Base-by-base conservation (phyloP, 306 rosid species). In the Vicia villosa region DNA sequence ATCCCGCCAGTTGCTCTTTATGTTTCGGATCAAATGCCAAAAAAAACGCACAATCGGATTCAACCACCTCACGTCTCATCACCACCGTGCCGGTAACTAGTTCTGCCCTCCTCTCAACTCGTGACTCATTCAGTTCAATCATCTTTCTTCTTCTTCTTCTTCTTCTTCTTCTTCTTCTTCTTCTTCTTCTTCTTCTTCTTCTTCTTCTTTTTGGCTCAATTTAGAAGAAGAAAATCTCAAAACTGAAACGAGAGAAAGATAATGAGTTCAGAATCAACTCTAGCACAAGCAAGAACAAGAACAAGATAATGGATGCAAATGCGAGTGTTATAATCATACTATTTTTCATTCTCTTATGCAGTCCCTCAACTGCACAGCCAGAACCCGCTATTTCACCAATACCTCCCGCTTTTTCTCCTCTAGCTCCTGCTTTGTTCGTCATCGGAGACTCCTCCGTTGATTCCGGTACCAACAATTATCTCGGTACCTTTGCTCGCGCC, bases 381-480 rank as follows among this genome's bases (percentile, higher is more conserved):
- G 59, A 75, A 3, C 32, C 75, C 4, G 36, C 37, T 6, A 6
- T 7, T 32, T 6, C 37, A 32, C 9, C 8, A 32, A 1, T 7
- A 32, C 12, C 26, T 17, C 26, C 47, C 5, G 5, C 10, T 58
- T 47, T 5, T 17, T 46, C 76, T 68, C 70, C 91, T 13, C 69
- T 88, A 12, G 94, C 69, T 24, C 89, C 94, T 0, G 91, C 97
- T 9, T 66, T 93, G 19, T 93, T 93, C 74, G 79, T 90, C 80
- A 82, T 93, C 40, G 95, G 96, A 47, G 95, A 93, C 85, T 93
- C 98, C 56, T 85, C 96, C 24, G 92, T 93, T 15, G 97, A 93
- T 65, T 82, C 77, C 11, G 97, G 97, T 16, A 90, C 91, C 79
- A 93, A 90, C 85, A 86, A 93, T 45, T 93, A 74, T 63, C 91